A percentile compares a stretch with the other conserved stretches of the same genome.
phyloP scores from a whole-genome alignment of 2,329 filamentous ascomycete genomes.

The Myriosclerotinia scirpicola region DNA sequence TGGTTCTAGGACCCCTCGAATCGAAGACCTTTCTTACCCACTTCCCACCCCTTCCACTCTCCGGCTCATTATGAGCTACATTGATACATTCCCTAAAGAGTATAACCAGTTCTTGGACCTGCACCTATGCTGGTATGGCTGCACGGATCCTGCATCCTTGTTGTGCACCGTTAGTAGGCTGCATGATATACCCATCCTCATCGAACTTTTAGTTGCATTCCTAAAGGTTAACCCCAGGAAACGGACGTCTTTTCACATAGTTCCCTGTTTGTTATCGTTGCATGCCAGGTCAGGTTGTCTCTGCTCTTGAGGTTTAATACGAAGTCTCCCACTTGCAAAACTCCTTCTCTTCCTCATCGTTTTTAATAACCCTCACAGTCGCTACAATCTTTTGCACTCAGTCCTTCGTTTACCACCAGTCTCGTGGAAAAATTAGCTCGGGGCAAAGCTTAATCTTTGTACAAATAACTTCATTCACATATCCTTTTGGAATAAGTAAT shows the following conservation, averaged over 20 bases:
- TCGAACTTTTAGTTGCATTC: neutral
- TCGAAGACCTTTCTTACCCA: neutral
- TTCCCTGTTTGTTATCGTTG: slow-evolving; percentile 4
- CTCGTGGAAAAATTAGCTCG: neutral
- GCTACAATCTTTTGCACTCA: slow-evolving; percentile 1
- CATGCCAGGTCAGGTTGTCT: slow-evolving; percentile 9
- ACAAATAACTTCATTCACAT: neutral
- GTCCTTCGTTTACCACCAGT: slow-evolving; percentile 6
- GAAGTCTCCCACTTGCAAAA: neutral
- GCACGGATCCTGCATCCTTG: slow-evolving; percentile 22
- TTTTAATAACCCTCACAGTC: slow-evolving; percentile 16
- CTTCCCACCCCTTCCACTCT: slow-evolving; percentile 10
- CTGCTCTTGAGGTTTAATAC: slow-evolving; percentile 9
- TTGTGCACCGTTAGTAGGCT: slow-evolving; percentile 15
- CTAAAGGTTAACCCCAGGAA: slow-evolving; percentile 7
- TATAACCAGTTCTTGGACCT: slow-evolving; percentile 11
- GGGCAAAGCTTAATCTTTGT: neutral
- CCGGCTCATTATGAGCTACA: neutral
- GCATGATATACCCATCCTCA: neutral
- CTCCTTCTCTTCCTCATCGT: neutral
- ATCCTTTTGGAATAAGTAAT: neutral
- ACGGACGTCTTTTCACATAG: neutral
- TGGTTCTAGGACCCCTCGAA: slow-evolving; percentile 2
- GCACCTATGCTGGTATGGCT: neutral
- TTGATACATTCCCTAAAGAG: neutral